Percentiles rank a stretch among this genome's conserved stretches.
These are phyloP conservation scores for Ascocoryne sarcoides DNA, from an alignment of 2,329 filamentous ascomycete genomes.

Conservation along the genomic window DNA sequence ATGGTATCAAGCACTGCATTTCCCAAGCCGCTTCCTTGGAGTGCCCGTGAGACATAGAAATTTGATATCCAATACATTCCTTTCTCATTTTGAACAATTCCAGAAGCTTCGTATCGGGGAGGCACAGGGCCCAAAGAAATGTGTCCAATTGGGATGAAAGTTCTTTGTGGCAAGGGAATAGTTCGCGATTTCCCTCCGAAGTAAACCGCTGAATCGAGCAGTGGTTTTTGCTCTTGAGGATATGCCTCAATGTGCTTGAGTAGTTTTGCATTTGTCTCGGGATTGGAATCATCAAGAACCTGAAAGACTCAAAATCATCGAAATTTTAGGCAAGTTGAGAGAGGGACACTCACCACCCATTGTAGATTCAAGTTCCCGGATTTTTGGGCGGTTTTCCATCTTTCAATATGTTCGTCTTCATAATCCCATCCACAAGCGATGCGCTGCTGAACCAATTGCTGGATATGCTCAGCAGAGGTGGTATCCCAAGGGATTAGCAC, in stretches of 20 bases:
- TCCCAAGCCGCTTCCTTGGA: slow-evolving; percentile 19
- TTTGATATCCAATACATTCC: slow-evolving; percentile 16
- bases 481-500: slow-evolving; percentile 38
- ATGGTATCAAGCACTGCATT: slow-evolving; percentile 20
- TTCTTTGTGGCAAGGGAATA: not conserved
- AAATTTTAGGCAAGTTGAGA: not conserved
- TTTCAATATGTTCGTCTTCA: slow-evolving; percentile 28
- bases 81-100: slow-evolving; percentile 3
- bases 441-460: slow-evolving; percentile 36
- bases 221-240: slow-evolving; percentile 13
- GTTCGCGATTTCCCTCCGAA: slow-evolving; percentile 8
- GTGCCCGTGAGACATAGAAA: slow-evolving; percentile 17
- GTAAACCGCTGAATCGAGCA: slow-evolving; percentile 15
- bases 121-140: slow-evolving; percentile 17
- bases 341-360: slow-evolving; percentile 16
- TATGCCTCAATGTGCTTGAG: slow-evolving; percentile 9
- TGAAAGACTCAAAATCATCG: not conserved
- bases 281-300: slow-evolving; percentile 6
- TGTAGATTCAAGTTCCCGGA: slow-evolving; percentile 13
- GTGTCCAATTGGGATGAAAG: slow-evolving; percentile 23
- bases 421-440: slow-evolving; percentile 38
- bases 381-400: slow-evolving; percentile 12
- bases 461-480: slow-evolving; percentile 31
- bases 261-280: slow-evolving; percentile 2
- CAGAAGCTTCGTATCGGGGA: slow-evolving; percentile 5